Base-by-base conservation (phyloP, 768 basidiomycete genomes). In the Jaapia argillacea region DNA sequence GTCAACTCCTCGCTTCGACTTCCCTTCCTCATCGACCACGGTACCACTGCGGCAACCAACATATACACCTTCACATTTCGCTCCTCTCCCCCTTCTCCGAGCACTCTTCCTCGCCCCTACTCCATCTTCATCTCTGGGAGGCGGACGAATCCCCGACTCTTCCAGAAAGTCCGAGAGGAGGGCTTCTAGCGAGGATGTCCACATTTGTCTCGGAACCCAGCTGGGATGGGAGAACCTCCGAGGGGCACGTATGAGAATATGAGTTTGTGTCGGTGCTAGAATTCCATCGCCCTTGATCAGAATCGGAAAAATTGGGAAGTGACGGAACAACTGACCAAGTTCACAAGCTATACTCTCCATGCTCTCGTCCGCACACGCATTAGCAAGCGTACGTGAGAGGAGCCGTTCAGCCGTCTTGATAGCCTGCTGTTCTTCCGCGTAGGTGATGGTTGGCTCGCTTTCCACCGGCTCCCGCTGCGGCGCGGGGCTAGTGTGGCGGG, bases 221-320 rank as follows among this genome's bases (percentile, higher is more conserved):
- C 62, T 58, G 3, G 72, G 65, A 43, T 74, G 72, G 5, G 52
- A 48, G 50, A 74, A 73, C 12, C 70, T 59, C 4, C 72, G 59
- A 1, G 72, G 72, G 0, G 72, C 72, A 36, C 68, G 67, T 18
- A 74, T 60, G 7, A 70, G 55, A 37, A 74, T 50, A 23, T 74
- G 71, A 1, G 61, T 70, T 33, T 71, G 70, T 0, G 72, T 73
- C 5, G 72, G 64, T 6, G 64, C 72, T 73, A 46, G n/a, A 12
- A 18, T 21, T 14, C 5, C 28, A 14, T 18, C 27, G n/a, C 1
- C n/a, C n/a, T 33, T 13, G 23, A 24, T 24, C 22, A 24, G 25
- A 2, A 7, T 31, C 37, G 23, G 16, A 28, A n/a, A 5, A 40
- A 18, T 20, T 3, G 27, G 35, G 14, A n/a, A n/a, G n/a, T n/a